Evolutionary conservation across 2,329 filamentous ascomycete genomes (phyloP).

Genomic region (Colletotrichum magnum): DNA sequence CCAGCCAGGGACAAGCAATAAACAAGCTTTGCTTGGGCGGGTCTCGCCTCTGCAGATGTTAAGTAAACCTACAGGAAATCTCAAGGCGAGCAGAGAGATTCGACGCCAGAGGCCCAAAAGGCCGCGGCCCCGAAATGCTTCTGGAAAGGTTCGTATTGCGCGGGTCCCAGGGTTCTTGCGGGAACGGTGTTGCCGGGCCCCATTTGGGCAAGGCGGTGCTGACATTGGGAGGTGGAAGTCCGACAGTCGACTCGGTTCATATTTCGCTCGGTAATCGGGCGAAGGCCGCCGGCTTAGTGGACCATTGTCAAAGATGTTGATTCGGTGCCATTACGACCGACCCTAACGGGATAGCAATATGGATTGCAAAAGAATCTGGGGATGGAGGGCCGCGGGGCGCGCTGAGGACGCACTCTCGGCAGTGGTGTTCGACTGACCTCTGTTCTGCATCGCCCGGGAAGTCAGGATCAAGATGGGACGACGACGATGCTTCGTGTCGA

Average conservation of each 20-base stretch:
- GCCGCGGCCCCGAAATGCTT: slow-evolving; percentile 8
- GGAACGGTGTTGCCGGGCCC: slow-evolving; percentile 24
- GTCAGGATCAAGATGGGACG: slow-evolving; percentile 20
- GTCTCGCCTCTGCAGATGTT: slow-evolving; percentile 2
- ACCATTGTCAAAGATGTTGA: background rate
- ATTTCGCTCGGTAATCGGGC: slow-evolving; percentile 25
- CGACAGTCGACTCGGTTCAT: background rate
- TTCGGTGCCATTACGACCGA: background rate
- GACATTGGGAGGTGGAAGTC: slow-evolving; percentile 21
- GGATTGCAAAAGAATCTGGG: background rate
- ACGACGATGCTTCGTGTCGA: background rate
- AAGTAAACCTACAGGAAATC: background rate
- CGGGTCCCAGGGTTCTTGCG: slow-evolving; percentile 6
- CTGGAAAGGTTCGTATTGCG: slow-evolving; percentile 27
- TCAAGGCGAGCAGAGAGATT: background rate
- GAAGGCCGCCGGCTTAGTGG: slow-evolving; percentile 6
- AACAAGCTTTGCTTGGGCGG: slow-evolving; percentile 33
- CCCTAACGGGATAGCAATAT: too few species aligned
- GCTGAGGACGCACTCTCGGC: slow-evolving; percentile 2
- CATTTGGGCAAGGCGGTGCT: slow-evolving; percentile 22
- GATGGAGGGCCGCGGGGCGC: slow-evolving; percentile 18
- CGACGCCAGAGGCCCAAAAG: slow-evolving; percentile 1
- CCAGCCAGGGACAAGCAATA: slow-evolving; percentile 6
- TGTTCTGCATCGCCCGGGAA: slow-evolving; percentile 7
- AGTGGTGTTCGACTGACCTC: background rate